phyloP scores from a whole-genome alignment of 208 protist genomes.

The Acanthamoeba castellanii region DNA sequence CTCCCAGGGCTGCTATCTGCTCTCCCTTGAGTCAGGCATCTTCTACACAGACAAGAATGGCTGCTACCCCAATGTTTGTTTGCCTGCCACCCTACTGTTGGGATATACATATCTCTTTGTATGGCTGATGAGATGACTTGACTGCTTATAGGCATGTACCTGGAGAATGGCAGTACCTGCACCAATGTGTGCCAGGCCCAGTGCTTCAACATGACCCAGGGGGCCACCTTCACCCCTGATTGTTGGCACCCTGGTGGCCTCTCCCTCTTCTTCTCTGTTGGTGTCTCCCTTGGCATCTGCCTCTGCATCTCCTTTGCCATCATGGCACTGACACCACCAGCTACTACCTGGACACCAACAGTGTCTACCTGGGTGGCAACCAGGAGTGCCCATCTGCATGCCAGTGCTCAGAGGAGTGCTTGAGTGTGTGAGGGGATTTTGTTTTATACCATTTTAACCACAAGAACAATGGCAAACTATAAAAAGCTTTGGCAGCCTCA shows the following conservation, averaged over 20 bases:
- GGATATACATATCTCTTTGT: neutral
- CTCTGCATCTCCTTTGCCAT: too few species aligned
- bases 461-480: too few species aligned
- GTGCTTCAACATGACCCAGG: conserved; percentile 42
- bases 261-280: neutral
- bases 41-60: conserved; percentile 3
- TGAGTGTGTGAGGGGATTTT: neutral
- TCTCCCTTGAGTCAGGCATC: neutral
- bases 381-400: neutral
- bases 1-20: conserved; percentile 1
- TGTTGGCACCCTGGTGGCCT: too few species aligned
- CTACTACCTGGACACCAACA: neutral
- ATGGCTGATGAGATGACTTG: neutral
- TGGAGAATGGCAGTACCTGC: neutral
- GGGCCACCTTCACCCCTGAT: neutral
- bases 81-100: neutral
- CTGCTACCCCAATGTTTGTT: conserved; percentile 33
- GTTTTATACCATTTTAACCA: too few species aligned
- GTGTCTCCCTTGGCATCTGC: too few species aligned
- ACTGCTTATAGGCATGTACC: too few species aligned
- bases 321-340: conserved; percentile 38
- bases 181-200: neutral
- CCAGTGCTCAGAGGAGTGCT: neutral
- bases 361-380: conserved; percentile 4
- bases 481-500: too few species aligned